Base-by-base conservation (phyloP, 2,329 filamentous ascomycete species). In the Xylaria sp. region DNA sequence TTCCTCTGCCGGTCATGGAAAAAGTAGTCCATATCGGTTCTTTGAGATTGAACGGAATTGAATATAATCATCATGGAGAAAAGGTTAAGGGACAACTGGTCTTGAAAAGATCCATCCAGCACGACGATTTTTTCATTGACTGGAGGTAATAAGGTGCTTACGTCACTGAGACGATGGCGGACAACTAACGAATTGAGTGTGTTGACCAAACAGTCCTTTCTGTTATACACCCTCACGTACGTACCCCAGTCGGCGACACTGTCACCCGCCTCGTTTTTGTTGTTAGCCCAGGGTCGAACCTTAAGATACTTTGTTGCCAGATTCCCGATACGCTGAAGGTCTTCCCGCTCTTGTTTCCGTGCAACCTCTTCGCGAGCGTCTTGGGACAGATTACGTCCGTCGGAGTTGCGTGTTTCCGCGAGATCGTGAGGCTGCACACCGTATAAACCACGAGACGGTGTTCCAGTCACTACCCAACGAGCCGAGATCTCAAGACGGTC, bases 401-500 rank as follows among this genome's bases (percentile, higher is more conserved):
- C 51, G 32, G 65, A 27, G 23, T 27, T 44, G n/a, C 32, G 50
- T 6, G 60, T 51, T 18, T 62, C 54, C 23, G 48, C 21, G 21
- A 60, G 44, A 13, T 66, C 40, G 21, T 70, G 35, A 40, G 73
- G 73, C 69, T 93, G 89, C 0, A 93, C 86, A 0, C 94, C 93
- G 65, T 93, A 93, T 0, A 98, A 82, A 10, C 94, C 93, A 70
- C 90, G 91, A 0, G 94, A 93, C 2, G 95, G 95, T 0, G 95
- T 98, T 65, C 95, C 95, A 0, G 93, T 97, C 0, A 97, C 91
- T 3, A 97, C 89, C 95, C 95, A 98, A 10, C 92, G 88, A 21
- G 93, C 88, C 55, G 93, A 90, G 18, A 93, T 82, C 12, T 85
- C 81, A n/a, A 91, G 78, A 13, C 78, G 78, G 21, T 90, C 85